These are phyloP conservation scores for Fonsecaea monophora DNA, from an alignment of 2,329 filamentous ascomycete genomes.

Conservation along the genomic window DNA sequence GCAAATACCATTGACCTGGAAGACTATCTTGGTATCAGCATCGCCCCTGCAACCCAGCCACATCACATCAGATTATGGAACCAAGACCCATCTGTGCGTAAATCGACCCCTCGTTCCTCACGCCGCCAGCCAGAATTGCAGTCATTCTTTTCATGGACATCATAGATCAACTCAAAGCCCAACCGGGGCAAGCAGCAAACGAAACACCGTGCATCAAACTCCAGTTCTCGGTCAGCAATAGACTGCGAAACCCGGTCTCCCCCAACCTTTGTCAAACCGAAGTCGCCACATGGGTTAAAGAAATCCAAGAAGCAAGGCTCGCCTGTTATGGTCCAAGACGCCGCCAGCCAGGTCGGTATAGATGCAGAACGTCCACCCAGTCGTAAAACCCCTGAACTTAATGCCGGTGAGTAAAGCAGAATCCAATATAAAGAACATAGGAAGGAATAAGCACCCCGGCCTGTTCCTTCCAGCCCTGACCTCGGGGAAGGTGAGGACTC, in stretches of 20 bases:
- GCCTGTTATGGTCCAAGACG: background rate
- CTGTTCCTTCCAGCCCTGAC: constrained; percentile 33
- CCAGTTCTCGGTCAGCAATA: background rate
- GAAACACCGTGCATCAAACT: constrained; percentile 2
- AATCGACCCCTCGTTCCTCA: background rate
- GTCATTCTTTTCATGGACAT: constrained; percentile 26
- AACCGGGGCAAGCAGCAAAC: constrained; percentile 2
- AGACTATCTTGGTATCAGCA: background rate
- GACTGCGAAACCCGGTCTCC: background rate
- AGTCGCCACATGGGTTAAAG: background rate
- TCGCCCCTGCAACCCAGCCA: background rate
- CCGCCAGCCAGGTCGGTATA: background rate
- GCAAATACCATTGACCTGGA: constrained; percentile 3
- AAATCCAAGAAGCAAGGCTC: background rate
- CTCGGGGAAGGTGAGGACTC: background rate
- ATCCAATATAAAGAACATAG: background rate
- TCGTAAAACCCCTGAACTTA: background rate
- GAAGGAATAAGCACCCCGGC: constrained; percentile 43
- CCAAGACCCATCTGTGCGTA: background rate
- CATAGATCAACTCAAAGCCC: constrained; percentile 30
- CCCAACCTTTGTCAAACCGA: background rate
- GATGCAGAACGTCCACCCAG: constrained; percentile 6
- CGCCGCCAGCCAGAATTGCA: constrained; percentile 8
- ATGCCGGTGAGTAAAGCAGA: background rate
- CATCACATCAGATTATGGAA: constrained; percentile 7